Evolutionary conservation across 164 flowering plant genomes (phyloP), one percentile per base, ranked within the genome.

Genomic region (Magnolia kwangsiensis): DNA sequence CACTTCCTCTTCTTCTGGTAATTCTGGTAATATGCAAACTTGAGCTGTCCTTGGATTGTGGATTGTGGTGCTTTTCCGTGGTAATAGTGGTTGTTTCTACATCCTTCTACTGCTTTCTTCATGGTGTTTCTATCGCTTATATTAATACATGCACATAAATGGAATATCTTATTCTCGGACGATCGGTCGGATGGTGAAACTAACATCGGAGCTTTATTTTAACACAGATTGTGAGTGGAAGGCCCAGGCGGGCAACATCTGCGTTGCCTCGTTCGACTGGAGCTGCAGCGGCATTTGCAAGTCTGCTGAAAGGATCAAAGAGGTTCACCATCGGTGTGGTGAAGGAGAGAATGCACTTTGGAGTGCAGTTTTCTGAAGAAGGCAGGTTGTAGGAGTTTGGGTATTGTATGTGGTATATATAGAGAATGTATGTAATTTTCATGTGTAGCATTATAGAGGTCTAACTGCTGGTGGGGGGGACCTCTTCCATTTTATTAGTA

Each of bases 231-330:
- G 97, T 59, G 97, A 94, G 83, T 94, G 98, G 98, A 95, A 91
- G 83, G 97, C 96, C 69, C 98, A 92, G 78, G 98, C 97, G 51
- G 98, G 98, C 77, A 95, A 93, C 73, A 75, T 88, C 71, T 95
- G 98, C 79, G 93, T 92, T 80, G 97, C 97, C 63, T 93, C 98
- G 1, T 95, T 95, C 72, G 97, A 95, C 58, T 95, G 98, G 98
- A 89, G 86, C 74, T 95, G 98, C 88, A 95, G 98, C 65, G 98
- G 98, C 21, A 90, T 95, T 21, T 95, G 98, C 88, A 88, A 82
- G 74, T 91, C 98, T 10, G 86, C 87, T 0, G 98, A 95, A 71
- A 89, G 98, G 87, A 95, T 95, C 74, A 91, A 86, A 63, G 97
- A 93, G 82, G 98, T 92, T 68, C 97, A 91, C 76, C 89, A 86